Evolutionary conservation across 1,284 basidiomycete species (phyloP).

Genomic region (Phellopilus nigrolimitatus): DNA sequence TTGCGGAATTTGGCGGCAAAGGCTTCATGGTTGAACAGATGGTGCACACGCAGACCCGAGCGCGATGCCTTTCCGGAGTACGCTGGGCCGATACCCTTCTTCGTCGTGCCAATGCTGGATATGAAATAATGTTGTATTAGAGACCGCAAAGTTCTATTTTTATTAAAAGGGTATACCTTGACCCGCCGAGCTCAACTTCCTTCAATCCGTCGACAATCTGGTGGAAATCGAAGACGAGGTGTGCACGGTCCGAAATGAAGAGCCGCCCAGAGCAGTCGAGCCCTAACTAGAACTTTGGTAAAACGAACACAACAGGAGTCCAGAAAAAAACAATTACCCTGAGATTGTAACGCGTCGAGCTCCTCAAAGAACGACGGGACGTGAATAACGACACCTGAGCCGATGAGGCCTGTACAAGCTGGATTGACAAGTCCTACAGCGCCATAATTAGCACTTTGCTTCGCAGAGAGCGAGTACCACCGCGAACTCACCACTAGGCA

Average conservation of each 20-base stretch:
- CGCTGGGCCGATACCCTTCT: conserved; percentile 97
- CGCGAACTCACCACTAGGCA: conserved; percentile 79
- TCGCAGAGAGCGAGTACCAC: conserved; percentile 5
- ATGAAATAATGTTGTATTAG: background rate
- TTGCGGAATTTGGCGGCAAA: conserved; percentile 94
- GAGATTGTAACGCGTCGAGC: conserved; percentile 80
- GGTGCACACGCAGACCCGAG: conserved; percentile 93
- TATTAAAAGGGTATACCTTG: conserved; percentile 45
- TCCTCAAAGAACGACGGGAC: conserved; percentile 94
- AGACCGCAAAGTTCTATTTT: background rate
- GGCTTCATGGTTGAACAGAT: conserved; percentile 84
- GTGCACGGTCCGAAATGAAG: conserved; percentile 93
- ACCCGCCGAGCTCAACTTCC: conserved; percentile 94
- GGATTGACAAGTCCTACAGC: conserved; percentile 83
- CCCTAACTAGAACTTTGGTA: conserved; percentile 41
- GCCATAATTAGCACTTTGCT: background rate
- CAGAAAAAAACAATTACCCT: conserved; percentile 52
- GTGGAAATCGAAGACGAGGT: conserved; percentile 98
- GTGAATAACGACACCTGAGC: conserved; percentile 93
- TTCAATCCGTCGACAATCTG: conserved; percentile 99
- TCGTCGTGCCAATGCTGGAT: conserved; percentile 90
- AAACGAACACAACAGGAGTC: background rate
- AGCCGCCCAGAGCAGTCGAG: conserved; percentile 84
- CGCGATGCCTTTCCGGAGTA: conserved; percentile 98
- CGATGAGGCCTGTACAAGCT: conserved; percentile 83